Percentiles rank a stretch among this genome's conserved stretches.
Evolutionary conservation across 345 rosid species (phyloP).

Genomic region (Aquilaria sinensis): DNA sequence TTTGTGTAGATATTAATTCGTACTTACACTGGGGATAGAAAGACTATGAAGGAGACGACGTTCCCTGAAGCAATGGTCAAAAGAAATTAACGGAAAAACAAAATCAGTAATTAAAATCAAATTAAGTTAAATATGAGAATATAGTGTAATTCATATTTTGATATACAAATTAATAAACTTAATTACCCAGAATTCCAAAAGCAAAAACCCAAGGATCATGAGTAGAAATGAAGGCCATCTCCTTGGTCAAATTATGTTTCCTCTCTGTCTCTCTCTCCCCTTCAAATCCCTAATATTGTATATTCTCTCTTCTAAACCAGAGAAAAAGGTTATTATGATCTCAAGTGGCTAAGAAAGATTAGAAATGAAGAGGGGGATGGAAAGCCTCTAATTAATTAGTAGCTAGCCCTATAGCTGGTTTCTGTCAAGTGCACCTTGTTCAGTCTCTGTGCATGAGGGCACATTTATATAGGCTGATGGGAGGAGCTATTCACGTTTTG

Average conservation of each 20-base stretch:
- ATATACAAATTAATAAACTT: not conserved
- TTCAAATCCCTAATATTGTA: not conserved
- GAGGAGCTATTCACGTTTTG: no score
- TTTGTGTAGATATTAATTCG: not conserved
- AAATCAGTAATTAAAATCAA: not conserved
- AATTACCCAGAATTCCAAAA: slow-evolving; percentile 20
- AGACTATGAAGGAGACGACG: slow-evolving; percentile 26
- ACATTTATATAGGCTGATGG: no score
- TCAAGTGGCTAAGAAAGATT: no score
- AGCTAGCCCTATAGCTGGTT: no score
- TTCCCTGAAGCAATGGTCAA: slow-evolving; percentile 18
- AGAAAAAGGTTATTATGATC: not conserved
- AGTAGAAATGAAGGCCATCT: slow-evolving; percentile 19
- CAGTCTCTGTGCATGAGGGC: no score
- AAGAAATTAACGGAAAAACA: not conserved
- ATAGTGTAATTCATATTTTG: not conserved
- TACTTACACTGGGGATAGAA: slow-evolving; percentile 35
- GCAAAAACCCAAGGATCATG: slow-evolving; percentile 18
- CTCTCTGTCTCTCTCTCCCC: not conserved
- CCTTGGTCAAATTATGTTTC: not conserved
- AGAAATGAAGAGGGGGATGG: no score
- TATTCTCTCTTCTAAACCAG: slow-evolving; percentile 2
- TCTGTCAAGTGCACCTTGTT: no score
- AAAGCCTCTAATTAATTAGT: no score
- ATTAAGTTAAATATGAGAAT: no score